Base-by-base conservation (phyloP, 768 basidiomycete species). In the Lanmaoa pseudosensibilis region DNA sequence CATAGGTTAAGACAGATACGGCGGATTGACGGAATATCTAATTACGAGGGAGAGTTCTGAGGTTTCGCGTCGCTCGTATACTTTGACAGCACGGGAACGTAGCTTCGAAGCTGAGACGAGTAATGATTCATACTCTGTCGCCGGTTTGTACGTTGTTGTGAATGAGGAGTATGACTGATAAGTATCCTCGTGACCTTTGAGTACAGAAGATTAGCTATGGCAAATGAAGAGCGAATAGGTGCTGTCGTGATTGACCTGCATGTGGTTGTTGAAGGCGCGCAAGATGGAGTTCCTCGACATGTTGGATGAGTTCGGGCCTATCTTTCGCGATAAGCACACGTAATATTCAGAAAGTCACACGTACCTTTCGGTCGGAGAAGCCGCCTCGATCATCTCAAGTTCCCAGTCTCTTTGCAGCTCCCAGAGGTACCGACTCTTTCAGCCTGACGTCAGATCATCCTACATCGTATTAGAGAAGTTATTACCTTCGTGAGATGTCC, bases 91-190 rank as follows among this genome's bases (percentile, higher is more conserved):
- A 43, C 78, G 78, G 9, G 80, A 75, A 16, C 87, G 84, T 33
- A 83, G 70, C 70, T 90, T 88, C 16, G 92, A 92, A 3, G 93
- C 94, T 1, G 82, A 71, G 18, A 96, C 80, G 25, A 98, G 82
- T 8, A 87, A 73, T 0, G 76, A 63, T 65, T 96, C 94, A 67
- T 98, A 98, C 41, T 87, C 80, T n/a, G 80, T 74, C 0, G 86
- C 77, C 15, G 88, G 83, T 63, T 86, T 83, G 70, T 89, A 81
- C 52, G 83, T 81, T 1, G 93, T 92, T 16, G 92, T 92, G 74
- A 98, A 97, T 0, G 87, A 82, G 0, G 95, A 97, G 69, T 96
- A 98, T 2, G 83, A 78, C 64, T 92, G 86, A 54, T 87, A 86
- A 0, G 94, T 95, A 15, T 89, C 83, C 39, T 92, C 91, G 53